Evolutionary conservation across 2,329 filamentous ascomycete genomes (phyloP).

Genomic region (Graphiopsis chlorocephala): DNA sequence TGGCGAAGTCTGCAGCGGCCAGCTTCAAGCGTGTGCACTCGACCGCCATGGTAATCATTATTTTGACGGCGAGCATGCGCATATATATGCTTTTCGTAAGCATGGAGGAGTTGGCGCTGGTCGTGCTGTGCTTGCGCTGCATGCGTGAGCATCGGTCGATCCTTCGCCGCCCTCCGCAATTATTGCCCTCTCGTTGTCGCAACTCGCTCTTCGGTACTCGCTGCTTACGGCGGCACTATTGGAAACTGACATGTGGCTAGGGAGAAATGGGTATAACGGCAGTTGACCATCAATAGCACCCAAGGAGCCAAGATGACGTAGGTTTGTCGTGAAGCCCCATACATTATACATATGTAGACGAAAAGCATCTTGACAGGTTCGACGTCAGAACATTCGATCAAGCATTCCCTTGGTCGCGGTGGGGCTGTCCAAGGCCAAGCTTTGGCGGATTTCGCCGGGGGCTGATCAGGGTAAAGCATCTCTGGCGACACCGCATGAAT

Average conservation of each 20-base stretch:
- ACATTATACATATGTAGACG: not conserved
- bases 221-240: conserved; percentile 1
- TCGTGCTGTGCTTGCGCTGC: not conserved
- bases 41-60: not conserved
- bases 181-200: not conserved
- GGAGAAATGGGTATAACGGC: not conserved
- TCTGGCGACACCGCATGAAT: not conserved
- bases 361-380: not conserved
- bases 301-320: not conserved
- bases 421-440: not conserved
- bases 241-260: conserved; percentile 7
- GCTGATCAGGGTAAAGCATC: not conserved
- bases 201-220: not conserved
- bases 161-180: not conserved
- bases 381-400: not conserved
- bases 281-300: not conserved
- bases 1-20: not conserved
- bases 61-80: not conserved
- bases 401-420: not conserved
- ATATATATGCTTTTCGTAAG: conserved; percentile 3
- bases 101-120: not conserved
- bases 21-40: not conserved
- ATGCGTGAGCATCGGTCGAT: not conserved
- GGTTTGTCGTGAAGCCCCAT: not conserved
- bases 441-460: not conserved